Conservation (phyloP, 352 stramenopile genomes). For the Nothophytophthora sp. region DNA sequence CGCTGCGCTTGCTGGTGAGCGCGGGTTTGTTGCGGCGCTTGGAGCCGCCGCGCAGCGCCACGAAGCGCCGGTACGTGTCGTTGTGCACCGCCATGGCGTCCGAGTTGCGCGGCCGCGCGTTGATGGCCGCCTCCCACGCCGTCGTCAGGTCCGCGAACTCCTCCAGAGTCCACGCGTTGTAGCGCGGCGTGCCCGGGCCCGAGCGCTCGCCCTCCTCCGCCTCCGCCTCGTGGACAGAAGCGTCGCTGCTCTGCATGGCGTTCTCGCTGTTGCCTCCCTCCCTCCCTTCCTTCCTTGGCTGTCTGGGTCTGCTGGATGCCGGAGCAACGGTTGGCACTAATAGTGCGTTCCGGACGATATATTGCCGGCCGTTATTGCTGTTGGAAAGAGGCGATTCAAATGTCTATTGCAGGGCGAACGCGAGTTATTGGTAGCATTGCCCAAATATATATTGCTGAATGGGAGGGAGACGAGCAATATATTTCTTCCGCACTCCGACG, state of each 20-base stretch:
- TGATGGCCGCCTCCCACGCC: conserved; percentile 29
- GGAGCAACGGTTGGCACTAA: no score
- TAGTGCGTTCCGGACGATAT: no score
- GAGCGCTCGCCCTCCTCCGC: not conserved
- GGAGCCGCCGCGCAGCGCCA: conserved; percentile 23
- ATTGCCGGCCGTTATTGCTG: no score
- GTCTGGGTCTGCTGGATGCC: no score
- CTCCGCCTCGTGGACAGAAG: not conserved
- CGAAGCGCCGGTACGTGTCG: conserved; percentile 33
- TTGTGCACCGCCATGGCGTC: conserved; percentile 17
- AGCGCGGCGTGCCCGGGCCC: conserved; percentile 11
- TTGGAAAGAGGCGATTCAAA: no score
- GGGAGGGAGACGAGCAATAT: no score
- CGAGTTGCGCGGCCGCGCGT: conserved; percentile 4
- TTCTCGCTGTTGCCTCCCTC: no score
- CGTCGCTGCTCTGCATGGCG: conserved; percentile 22
- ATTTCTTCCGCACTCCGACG: no score
- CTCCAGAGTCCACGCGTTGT: conserved; percentile 23
- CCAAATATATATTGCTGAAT: no score
- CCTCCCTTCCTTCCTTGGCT: no score
- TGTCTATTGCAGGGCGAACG: no score
- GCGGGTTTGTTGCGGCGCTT: conserved; percentile 34
- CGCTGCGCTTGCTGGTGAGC: conserved; percentile 34
- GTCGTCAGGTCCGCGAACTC: conserved; percentile 31
- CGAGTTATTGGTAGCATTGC: no score